phyloP scores from a whole-genome alignment of 192 early-diverging fungal genomes.

The Mortierella alpina region DNA sequence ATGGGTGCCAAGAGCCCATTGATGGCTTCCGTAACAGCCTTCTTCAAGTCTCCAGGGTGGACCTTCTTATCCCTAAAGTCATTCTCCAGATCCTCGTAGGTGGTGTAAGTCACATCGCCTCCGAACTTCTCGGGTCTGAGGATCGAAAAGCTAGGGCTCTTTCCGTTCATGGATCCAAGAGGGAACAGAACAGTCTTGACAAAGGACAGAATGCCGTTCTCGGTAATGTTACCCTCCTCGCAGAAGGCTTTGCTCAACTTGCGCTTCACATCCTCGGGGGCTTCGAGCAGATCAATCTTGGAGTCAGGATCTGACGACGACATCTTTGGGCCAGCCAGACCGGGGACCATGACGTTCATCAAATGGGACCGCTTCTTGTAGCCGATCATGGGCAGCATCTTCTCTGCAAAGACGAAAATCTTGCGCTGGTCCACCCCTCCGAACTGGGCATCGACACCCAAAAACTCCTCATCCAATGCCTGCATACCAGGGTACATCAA shows the following conservation, averaged over 20 bases:
- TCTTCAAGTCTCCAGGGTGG: slow-evolving; percentile 96
- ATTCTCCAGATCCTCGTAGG: slow-evolving; percentile 78
- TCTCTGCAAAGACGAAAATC: slow-evolving; percentile 98
- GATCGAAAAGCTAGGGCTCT: slow-evolving; percentile 71
- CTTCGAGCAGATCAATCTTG: slow-evolving; percentile 97
- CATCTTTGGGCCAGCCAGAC: slow-evolving; percentile 96
- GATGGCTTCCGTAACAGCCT: slow-evolving; percentile 81
- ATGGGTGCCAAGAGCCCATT: slow-evolving; percentile 92
- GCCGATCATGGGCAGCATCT: slow-evolving; percentile 91
- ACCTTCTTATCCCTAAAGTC: slow-evolving; percentile 90
- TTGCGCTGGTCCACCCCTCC: slow-evolving; percentile 99
- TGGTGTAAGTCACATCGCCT: slow-evolving; percentile 82
- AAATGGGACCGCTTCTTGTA: slow-evolving; percentile 97
- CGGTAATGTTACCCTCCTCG: slow-evolving; percentile 91
- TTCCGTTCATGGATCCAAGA: slow-evolving; percentile 72
- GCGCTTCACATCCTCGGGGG: slow-evolving; percentile 76
- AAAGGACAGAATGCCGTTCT: slow-evolving; percentile 95
- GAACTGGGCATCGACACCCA: slow-evolving; percentile 93
- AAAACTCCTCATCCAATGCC: slow-evolving; percentile 97
- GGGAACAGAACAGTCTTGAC: slow-evolving; percentile 93
- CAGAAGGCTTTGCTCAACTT: slow-evolving; percentile 98
- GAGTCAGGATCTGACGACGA: slow-evolving; percentile 95
- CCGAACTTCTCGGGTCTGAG: slow-evolving; percentile 91
- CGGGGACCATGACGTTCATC: slow-evolving; percentile 99
- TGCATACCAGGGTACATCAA: slow-evolving; percentile 98